Evolutionary conservation across 73 alveolate genomes (phyloP).

Genomic region (Paramecium sonneborni): DNA sequence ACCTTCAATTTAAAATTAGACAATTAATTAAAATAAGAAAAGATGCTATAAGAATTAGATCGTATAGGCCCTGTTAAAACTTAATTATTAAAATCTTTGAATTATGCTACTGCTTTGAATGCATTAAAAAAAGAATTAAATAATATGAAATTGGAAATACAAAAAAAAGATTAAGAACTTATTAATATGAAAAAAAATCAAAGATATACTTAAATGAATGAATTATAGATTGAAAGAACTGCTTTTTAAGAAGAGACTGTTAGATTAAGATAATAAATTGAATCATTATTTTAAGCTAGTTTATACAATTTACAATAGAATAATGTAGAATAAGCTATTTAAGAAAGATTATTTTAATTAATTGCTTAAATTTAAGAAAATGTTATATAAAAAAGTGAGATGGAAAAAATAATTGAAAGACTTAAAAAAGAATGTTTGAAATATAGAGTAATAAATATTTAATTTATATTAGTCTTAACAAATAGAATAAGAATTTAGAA

Average conservation of each 20-base stretch:
- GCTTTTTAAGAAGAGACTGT: slow-evolving; percentile 20
- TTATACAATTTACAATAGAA: background rate
- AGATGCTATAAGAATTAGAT: background rate
- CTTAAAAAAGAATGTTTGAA: slow-evolving; percentile 3
- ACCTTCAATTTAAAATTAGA: background rate
- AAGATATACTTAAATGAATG: background rate
- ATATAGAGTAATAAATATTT: background rate
- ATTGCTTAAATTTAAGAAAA: background rate
- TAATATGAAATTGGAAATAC: background rate
- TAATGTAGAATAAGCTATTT: slow-evolving; percentile 18
- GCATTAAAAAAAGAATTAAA: background rate
- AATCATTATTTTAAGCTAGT: slow-evolving; percentile 14
- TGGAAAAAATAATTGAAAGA: slow-evolving; percentile 2
- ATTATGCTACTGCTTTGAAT: background rate
- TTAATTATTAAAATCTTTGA: background rate
- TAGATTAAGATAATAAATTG: background rate
- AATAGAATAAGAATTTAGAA: background rate
- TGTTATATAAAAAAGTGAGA: background rate
- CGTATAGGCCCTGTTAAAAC: slow-evolving; percentile 8
- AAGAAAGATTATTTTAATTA: background rate
- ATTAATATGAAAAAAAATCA: background rate
- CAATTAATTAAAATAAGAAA: background rate
- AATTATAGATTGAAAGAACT: background rate
- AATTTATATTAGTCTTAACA: background rate
- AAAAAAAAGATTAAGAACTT: slow-evolving; percentile 2